Percentiles rank a stretch among this genome's conserved stretches.
These are phyloP conservation scores for Neurospora sp. DNA, from an alignment of 495 filamentous ascomycete species.

Conservation along the genomic window DNA sequence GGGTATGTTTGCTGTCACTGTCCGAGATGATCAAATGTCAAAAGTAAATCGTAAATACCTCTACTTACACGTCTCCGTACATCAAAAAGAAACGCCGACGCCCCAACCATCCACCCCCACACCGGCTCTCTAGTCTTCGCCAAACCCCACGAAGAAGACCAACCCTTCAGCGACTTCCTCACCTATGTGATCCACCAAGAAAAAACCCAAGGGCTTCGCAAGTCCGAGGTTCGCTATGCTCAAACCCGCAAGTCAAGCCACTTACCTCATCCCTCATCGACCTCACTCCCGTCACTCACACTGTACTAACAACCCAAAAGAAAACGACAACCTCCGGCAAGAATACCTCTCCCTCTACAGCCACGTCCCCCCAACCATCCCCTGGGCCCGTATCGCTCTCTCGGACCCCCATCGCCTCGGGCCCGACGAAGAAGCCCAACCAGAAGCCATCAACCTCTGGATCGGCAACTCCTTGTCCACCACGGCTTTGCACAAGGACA, in stretches of 20 bases:
- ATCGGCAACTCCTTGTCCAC: constrained; percentile 55
- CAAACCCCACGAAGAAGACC: constrained; percentile 45
- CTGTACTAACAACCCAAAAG: constrained; percentile 14
- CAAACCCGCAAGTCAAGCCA: constrained; percentile 36
- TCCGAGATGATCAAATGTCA: no score
- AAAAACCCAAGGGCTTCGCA: neutral
- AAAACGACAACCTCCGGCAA: constrained; percentile 66
- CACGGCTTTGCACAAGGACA: constrained; percentile 66
- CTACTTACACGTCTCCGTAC: neutral
- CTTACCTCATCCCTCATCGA: neutral
- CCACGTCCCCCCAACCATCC: constrained; percentile 45
- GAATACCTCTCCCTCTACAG: constrained; percentile 53
- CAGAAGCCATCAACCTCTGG: constrained; percentile 74
- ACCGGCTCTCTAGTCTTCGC: constrained; percentile 39
- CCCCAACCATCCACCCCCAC: constrained; percentile 31
- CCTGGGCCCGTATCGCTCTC: constrained; percentile 59
- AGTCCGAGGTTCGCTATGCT: constrained; percentile 39
- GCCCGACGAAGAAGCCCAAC: constrained; percentile 22
- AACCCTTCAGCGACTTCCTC: constrained; percentile 38
- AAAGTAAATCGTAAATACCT: no score
- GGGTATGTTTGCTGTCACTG: constrained; percentile 44
- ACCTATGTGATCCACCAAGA: constrained; percentile 35
- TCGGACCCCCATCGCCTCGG: neutral
- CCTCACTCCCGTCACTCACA: neutral
- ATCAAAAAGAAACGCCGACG: constrained; percentile 47